Conservation (phyloP, 495 filamentous ascomycete species). For the Penicillium macrosclerotiorum region DNA sequence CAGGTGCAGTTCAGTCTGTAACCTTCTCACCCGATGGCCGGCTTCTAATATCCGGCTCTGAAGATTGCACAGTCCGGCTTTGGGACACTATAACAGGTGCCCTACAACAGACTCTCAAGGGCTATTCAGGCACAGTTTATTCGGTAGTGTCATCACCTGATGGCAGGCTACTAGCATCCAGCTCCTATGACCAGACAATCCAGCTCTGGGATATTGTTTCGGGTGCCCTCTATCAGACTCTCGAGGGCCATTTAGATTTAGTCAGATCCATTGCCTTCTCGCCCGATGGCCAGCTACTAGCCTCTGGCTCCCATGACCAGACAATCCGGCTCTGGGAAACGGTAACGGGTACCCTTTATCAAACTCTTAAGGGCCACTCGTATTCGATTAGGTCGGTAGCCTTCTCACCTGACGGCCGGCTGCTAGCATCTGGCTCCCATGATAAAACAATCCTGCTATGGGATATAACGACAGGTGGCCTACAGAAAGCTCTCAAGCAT, state of each 20-base stretch:
- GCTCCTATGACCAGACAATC: not conserved
- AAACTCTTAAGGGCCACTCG: not conserved
- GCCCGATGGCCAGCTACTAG: no score
- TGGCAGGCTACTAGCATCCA: not conserved
- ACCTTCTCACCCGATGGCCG: not conserved
- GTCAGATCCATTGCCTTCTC: no score
- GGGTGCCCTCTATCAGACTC: no score
- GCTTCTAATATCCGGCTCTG: not conserved
- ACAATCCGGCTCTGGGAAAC: not conserved
- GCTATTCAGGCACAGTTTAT: not conserved
- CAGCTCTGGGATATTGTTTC: conserved; percentile 2
- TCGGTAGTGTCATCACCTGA: not conserved
- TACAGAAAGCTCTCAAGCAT: not conserved
- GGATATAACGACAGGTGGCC: conserved; percentile 34
- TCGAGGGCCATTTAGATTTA: no score
- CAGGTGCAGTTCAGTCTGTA: not conserved
- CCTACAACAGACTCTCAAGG: not conserved
- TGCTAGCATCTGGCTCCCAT: not conserved
- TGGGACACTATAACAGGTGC: conserved; percentile 40
- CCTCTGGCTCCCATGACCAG: no score
- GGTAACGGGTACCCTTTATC: no score
- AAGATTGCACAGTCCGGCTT: not conserved
- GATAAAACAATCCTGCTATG: conserved; percentile 19
- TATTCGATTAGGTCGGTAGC: not conserved
- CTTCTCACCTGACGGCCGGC: not conserved